Conservation (phyloP, 345 rosid species). For the Syzygium aromaticum region DNA sequence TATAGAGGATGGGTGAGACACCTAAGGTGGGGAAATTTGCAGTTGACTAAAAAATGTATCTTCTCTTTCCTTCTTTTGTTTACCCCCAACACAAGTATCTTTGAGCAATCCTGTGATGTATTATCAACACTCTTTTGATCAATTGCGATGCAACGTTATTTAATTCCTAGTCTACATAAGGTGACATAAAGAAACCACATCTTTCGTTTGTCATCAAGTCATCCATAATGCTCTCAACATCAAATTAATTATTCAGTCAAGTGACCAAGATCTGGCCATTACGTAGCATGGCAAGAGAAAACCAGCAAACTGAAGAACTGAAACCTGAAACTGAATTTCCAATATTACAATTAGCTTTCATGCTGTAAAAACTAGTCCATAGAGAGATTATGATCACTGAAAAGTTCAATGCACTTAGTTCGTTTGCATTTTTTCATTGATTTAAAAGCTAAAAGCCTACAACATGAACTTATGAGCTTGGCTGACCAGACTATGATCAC, state of each 20-base stretch:
- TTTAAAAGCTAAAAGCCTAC: neutral
- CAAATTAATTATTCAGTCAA: neutral
- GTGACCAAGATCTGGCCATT: constrained; percentile 41
- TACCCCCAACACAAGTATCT: neutral
- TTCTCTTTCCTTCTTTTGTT: neutral
- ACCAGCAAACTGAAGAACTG: constrained; percentile 50
- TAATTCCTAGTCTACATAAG: neutral
- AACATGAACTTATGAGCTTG: neutral
- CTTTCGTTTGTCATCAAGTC: neutral
- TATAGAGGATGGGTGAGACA: neutral
- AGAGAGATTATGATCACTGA: neutral
- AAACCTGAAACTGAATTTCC: constrained; percentile 43
- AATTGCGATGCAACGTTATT: neutral
- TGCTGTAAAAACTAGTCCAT: neutral
- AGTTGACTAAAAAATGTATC: neutral
- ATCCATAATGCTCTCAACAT: neutral
- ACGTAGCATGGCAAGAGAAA: constrained; percentile 58
- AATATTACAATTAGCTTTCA: constrained; percentile 1
- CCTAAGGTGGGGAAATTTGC: neutral
- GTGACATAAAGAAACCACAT: neutral
- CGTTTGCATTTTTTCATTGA: neutral
- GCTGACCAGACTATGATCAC: neutral
- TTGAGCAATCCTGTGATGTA: neutral
- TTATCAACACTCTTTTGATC: neutral
- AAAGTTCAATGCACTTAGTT: neutral